Evolutionary conservation across 805 yeast genomes (phyloP).

Genomic region (Lipomyces oligophaga): DNA sequence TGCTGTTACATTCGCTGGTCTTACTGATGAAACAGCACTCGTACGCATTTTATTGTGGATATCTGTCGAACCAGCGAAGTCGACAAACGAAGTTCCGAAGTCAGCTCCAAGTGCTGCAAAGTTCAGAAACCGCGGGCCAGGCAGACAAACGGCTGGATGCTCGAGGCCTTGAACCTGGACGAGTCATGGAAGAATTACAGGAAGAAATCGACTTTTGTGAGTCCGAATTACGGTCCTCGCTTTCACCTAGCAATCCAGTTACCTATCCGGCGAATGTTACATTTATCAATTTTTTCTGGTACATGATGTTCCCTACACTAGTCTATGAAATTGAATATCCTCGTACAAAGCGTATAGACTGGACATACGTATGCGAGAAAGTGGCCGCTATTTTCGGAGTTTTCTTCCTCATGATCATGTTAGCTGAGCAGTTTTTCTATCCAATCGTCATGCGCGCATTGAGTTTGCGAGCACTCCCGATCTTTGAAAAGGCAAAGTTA

Average conservation of each 20-base stretch:
- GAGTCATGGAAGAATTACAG: slow-evolving; percentile 36
- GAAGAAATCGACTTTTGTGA: slow-evolving; percentile 63
- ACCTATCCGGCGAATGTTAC: slow-evolving; percentile 80
- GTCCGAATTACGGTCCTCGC: slow-evolving; percentile 50
- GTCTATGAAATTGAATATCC: slow-evolving; percentile 83
- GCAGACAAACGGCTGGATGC: slow-evolving; percentile 8
- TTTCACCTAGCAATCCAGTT: slow-evolving; percentile 30
- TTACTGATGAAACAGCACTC: slow-evolving; percentile 94
- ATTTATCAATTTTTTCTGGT: slow-evolving; percentile 62
- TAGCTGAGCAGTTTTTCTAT: slow-evolving; percentile 71
- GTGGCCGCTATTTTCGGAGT: slow-evolving; percentile 81
- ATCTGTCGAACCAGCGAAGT: slow-evolving; percentile 61
- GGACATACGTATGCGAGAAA: slow-evolving; percentile 65
- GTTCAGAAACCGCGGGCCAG: slow-evolving; percentile 6
- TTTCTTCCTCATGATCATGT: slow-evolving; percentile 71
- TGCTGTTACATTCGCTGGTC: slow-evolving; percentile 79
- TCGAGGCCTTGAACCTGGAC: slow-evolving; percentile 6
- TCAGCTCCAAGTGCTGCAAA: slow-evolving; percentile 38
- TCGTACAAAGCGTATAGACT: slow-evolving; percentile 63
- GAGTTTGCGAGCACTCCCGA: slow-evolving; percentile 49
- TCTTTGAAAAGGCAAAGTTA: slow-evolving; percentile 39
- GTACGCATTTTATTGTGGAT: slow-evolving; percentile 86
- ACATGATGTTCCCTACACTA: slow-evolving; percentile 79
- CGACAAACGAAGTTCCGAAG: slow-evolving; percentile 54
- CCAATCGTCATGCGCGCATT: slow-evolving; percentile 66